A percentile compares a stretch with the other conserved stretches of the same genome.
Evolutionary conservation across 768 basidiomycete species (phyloP).

Genomic region (Boletus reticulatus): DNA sequence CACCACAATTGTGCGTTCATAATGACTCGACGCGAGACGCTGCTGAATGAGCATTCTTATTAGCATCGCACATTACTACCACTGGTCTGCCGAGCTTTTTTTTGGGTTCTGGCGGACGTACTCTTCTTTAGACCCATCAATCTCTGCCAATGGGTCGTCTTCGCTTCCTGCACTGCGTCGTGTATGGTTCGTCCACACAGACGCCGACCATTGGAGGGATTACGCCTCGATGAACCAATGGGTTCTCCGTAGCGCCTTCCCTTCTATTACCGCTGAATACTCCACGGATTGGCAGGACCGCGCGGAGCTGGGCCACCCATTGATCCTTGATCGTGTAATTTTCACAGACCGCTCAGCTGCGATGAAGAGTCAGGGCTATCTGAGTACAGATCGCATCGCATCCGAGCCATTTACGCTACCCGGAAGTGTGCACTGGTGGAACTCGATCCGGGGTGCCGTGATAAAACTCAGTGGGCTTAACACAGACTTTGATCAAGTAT

Average conservation of each 20-base stretch:
- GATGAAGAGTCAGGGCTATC: conserved; percentile 66
- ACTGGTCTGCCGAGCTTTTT: conserved; percentile 90
- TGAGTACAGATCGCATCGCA: conserved; percentile 73
- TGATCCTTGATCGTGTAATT: conserved; percentile 85
- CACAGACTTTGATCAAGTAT: conserved; percentile 41
- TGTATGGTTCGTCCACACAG: conserved; percentile 72
- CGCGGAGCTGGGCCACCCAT: conserved; percentile 59
- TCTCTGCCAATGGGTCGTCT: conserved; percentile 64
- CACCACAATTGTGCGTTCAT: conserved; percentile 73
- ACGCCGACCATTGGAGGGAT: conserved; percentile 83
- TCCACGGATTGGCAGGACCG: conserved; percentile 83
- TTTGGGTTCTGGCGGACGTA: conserved; percentile 94
- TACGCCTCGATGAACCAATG: conserved; percentile 91
- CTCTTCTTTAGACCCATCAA: conserved; percentile 71
- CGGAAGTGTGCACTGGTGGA: conserved; percentile 84
- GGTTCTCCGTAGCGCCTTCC: conserved; percentile 77
- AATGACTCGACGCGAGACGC: neutral
- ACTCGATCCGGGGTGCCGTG: conserved; percentile 68
- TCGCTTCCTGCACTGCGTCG: conserved; percentile 71
- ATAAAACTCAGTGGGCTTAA: conserved; percentile 67
- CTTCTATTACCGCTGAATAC: conserved; percentile 78
- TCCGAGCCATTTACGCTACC: conserved; percentile 72
- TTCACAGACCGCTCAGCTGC: conserved; percentile 85
- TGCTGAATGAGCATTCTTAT: neutral
- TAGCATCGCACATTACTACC: conserved; percentile 90